Base-by-base conservation (phyloP, 441 rosid genomes). In the Erodium trifolium region DNA sequence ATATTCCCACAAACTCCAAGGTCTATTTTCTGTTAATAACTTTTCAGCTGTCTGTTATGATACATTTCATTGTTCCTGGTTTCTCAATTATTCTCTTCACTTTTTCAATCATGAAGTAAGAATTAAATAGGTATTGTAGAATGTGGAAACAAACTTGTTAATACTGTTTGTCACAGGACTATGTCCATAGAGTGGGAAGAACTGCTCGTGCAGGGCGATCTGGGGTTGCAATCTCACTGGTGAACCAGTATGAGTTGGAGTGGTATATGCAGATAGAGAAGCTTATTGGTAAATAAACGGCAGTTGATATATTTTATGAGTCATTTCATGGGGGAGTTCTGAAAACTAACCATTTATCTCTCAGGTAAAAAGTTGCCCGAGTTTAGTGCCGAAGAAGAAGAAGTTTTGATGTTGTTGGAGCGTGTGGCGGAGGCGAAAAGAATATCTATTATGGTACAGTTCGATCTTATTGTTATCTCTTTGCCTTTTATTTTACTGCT, bases 201-300 rank as follows among this genome's bases (percentile, higher is more conserved):
- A 94, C 97, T 13, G 98, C 98, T 73, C 97, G 99, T 78, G 98
- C 99, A 17, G 99, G 98, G 69, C 88, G 96, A 70, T 88, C 97
- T 69, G 98, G 98, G 63, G 87, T 90, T 13, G 99, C 92, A 34
- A 83, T 94, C 75, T 94, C 99, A 18, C 87, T 94, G 23, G 97
- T 89, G 19, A 92, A 86, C 77, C 97, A 88, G 82, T 94, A 92
- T 68, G 98, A 94, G 79, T 69, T 94, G 29, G 97, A 92, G 81
- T 94, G 98, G 98, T 94, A 81, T 79, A n/a, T 88, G 53, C 94
- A 85, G 76, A 94, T 94, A 71, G 97, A 92, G 79, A 84, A 87
- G 71, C 98, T 94, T 70, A 87, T 90, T 6, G 97, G 98, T 92
- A 78, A 65, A 86, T 62, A 23, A 3, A 34, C 3, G 5, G 4